Conservation (phyloP, 805 yeast species). For the Alloascoidea africana region DNA sequence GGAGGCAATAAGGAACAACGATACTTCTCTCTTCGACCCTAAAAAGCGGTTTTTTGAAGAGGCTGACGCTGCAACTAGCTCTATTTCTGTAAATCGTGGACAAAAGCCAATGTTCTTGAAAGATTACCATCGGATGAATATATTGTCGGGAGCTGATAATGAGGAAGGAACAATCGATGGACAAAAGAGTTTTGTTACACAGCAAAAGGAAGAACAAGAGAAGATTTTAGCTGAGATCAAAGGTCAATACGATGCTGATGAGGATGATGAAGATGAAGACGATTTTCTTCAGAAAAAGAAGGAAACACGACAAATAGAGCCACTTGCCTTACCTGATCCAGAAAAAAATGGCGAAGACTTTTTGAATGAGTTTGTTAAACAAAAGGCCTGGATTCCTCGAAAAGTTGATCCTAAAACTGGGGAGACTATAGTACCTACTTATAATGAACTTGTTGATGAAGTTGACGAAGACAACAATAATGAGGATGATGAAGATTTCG, state of each 20-base stretch:
- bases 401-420: constrained; percentile 43
- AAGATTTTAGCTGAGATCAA: constrained; percentile 61
- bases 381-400: constrained; percentile 83
- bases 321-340: constrained; percentile 48
- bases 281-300: constrained; percentile 48
- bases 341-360: constrained; percentile 48
- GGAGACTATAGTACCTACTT: constrained; percentile 18
- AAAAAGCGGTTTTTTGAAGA: constrained; percentile 61
- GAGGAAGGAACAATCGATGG: constrained; percentile 29
- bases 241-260: constrained; percentile 28
- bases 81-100: constrained; percentile 17
- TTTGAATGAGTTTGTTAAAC: constrained; percentile 52
- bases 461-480: constrained; percentile 24
- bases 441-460: constrained; percentile 22
- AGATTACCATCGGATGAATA: constrained; percentile 80
- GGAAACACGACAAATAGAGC: constrained; percentile 17
- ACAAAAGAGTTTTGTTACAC: constrained; percentile 57
- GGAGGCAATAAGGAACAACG: constrained; percentile 51
- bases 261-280: constrained; percentile 24
- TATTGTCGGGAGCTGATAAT: constrained; percentile 52
- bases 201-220: constrained; percentile 60
- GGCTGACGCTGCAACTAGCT: constrained; percentile 24
- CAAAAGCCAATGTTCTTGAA: constrained; percentile 76
- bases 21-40: constrained; percentile 52
- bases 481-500: constrained; percentile 73